Percentiles rank a stretch among this genome's conserved stretches.
phyloP scores from a whole-genome alignment of 768 basidiomycete species.

The Lentinula guzmanii region DNA sequence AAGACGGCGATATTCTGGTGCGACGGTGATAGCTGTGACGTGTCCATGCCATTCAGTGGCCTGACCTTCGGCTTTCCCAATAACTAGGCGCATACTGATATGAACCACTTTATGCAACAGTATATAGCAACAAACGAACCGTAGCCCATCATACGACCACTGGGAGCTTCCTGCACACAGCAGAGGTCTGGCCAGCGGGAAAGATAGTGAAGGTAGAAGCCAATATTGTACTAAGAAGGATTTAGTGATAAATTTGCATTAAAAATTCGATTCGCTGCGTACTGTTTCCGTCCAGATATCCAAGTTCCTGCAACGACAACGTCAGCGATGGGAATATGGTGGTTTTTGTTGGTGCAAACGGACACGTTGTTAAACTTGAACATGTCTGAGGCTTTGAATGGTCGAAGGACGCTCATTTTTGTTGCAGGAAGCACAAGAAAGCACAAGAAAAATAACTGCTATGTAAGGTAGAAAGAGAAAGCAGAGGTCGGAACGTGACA shows the following conservation, averaged over 20 bases:
- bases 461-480: background rate
- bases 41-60: conserved; percentile 85
- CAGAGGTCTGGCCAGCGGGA: conserved; percentile 91
- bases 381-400: conserved; percentile 85
- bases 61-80: conserved; percentile 88
- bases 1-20: conserved; percentile 87
- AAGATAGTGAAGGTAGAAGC: conserved; percentile 86
- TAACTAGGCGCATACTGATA: conserved; percentile 44
- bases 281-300: conserved; percentile 99
- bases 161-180: conserved; percentile 75
- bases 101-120: background rate
- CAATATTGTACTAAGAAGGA: conserved; percentile 66
- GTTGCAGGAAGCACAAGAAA: no score
- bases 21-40: conserved; percentile 91
- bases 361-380: conserved; percentile 92
- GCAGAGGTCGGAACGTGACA: no score
- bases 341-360: conserved; percentile 16
- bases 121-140: conserved; percentile 41
- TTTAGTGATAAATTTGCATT: background rate
- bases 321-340: background rate
- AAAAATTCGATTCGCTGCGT: conserved; percentile 14
- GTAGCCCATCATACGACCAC: conserved; percentile 87
- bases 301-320: conserved; percentile 55
- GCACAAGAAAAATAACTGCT: background rate
- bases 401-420: conserved; percentile 76